A percentile compares a stretch with the other conserved stretches of the same genome.
Conservation (phyloP, 768 basidiomycete species). For the Rhizopogon vinicolor region DNA sequence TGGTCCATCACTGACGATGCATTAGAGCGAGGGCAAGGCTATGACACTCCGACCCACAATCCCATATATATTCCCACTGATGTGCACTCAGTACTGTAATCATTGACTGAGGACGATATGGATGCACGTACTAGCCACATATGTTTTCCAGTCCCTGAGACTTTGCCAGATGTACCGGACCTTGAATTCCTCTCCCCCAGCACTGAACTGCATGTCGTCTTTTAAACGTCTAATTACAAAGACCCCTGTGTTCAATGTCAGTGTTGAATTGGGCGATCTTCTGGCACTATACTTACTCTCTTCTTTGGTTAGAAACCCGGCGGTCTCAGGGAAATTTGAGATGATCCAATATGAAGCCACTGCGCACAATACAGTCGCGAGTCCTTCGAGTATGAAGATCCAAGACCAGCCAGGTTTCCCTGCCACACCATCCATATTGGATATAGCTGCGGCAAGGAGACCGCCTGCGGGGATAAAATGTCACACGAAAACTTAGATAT, state of each 20-base stretch:
- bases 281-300: constrained; percentile 44
- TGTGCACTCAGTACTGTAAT: neutral
- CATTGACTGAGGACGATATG: neutral
- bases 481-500: neutral
- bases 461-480: constrained; percentile 39
- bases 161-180: constrained; percentile 55
- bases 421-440: constrained; percentile 66
- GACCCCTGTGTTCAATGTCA: constrained; percentile 34
- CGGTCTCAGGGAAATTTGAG: constrained; percentile 74
- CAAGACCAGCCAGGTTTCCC: constrained; percentile 63
- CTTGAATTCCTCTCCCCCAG: constrained; percentile 53
- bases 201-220: constrained; percentile 61
- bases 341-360: constrained; percentile 67
- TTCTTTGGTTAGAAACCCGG: constrained; percentile 59
- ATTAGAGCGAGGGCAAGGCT: neutral
- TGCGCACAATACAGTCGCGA: constrained; percentile 58
- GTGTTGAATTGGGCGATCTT: neutral
- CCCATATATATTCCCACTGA: constrained; percentile 71
- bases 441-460: constrained; percentile 60
- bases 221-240: constrained; percentile 63
- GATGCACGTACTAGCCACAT: constrained; percentile 51
- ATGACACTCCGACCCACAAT: constrained; percentile 40
- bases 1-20: constrained; percentile 38
- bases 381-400: constrained; percentile 75
- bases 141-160: constrained; percentile 70